phyloP scores from a whole-genome alignment of 768 basidiomycete genomes.

The Trametes coccinea region DNA sequence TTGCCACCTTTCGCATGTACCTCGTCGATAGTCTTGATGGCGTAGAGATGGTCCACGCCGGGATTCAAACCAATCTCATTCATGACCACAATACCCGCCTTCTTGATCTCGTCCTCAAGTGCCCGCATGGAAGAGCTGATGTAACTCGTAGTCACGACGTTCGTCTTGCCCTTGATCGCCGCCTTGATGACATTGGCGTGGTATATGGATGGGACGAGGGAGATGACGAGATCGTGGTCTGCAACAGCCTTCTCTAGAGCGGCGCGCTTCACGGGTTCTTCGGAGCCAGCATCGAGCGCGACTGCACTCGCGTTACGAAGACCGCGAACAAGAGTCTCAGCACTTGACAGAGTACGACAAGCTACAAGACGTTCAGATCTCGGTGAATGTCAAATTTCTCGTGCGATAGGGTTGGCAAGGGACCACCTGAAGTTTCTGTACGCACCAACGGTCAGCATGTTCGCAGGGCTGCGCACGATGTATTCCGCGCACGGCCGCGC shows the following conservation, averaged over 20 bases:
- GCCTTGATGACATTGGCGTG: constrained; percentile 90
- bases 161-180: constrained; percentile 81
- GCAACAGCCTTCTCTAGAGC: constrained; percentile 82
- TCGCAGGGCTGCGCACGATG: constrained; percentile 75
- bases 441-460: constrained; percentile 83
- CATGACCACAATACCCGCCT: constrained; percentile 90
- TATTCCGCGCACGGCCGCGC: constrained; percentile 95
- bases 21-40: constrained; percentile 90
- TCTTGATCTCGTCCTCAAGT: constrained; percentile 76
- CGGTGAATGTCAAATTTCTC: background rate
- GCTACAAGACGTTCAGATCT: constrained; percentile 44
- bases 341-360: constrained; percentile 82
- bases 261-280: constrained; percentile 43
- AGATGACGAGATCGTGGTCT: constrained; percentile 90
- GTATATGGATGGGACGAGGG: constrained; percentile 92
- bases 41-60: constrained; percentile 92
- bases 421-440: background rate
- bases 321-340: constrained; percentile 64
- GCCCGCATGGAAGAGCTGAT: constrained; percentile 91
- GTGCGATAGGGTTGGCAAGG: background rate
- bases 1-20: constrained; percentile 95
- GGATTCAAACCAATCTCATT: constrained; percentile 99
- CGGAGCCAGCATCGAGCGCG: constrained; percentile 70
- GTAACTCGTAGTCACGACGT: constrained; percentile 97
- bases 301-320: constrained; percentile 72